Percentiles rank a stretch among this genome's conserved stretches.
Conservation (phyloP, 2,329 filamentous ascomycete species). For the Diaporthe helianthi region DNA sequence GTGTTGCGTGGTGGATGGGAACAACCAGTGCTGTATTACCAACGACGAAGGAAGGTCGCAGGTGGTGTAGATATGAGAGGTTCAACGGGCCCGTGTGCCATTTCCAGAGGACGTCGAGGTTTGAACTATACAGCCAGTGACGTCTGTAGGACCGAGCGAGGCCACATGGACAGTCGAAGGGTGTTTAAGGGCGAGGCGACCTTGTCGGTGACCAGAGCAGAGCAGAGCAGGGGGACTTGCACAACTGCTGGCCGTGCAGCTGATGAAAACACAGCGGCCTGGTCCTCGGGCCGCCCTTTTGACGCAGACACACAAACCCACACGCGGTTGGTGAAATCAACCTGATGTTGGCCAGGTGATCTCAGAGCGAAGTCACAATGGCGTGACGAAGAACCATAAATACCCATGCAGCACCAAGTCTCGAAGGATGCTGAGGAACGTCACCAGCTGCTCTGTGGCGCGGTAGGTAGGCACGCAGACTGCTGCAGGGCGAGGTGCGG, state of each 20-base stretch:
- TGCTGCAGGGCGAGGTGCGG: slow-evolving; percentile 13
- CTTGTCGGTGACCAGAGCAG: slow-evolving; percentile 6
- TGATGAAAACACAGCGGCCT: slow-evolving; percentile 13
- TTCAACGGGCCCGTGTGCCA: slow-evolving; percentile 24
- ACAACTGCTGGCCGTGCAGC: slow-evolving; percentile 1
- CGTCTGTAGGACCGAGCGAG: slow-evolving; percentile 13
- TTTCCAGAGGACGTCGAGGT: slow-evolving; percentile 20
- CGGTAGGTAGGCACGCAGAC: background rate
- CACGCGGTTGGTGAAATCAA: background rate
- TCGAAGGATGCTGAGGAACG: background rate
- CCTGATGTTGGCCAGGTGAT: background rate
- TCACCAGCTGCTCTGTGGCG: background rate
- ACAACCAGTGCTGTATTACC: slow-evolving; percentile 25
- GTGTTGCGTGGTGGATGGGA: slow-evolving; percentile 19
- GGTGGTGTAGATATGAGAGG: slow-evolving; percentile 25
- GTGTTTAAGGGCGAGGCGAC: slow-evolving; percentile 13
- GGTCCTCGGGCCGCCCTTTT: slow-evolving; percentile 8
- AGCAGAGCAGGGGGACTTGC: background rate
- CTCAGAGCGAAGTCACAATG: background rate
- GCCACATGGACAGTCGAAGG: slow-evolving; percentile 7
- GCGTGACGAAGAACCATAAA: background rate
- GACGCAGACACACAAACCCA: slow-evolving; percentile 1
- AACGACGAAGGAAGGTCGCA: slow-evolving; percentile 24
- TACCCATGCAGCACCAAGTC: background rate
- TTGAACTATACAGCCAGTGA: slow-evolving; percentile 24